phyloP scores from a whole-genome alignment of 345 rosid genomes.

The Eucalyptus camaldulensis region DNA sequence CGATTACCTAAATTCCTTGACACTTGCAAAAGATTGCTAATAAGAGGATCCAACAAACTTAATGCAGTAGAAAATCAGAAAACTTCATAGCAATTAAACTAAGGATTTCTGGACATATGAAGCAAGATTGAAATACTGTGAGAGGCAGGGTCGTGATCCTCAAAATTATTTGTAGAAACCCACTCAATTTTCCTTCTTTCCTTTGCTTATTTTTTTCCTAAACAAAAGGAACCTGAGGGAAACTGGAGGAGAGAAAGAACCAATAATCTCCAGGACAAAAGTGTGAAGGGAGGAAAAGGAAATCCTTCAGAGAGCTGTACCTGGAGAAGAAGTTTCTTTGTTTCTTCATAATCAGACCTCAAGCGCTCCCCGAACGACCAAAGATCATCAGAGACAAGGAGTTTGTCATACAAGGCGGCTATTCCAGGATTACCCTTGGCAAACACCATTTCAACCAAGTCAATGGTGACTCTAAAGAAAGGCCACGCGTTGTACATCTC shows the following conservation, averaged over 20 bases:
- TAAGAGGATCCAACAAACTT: not conserved
- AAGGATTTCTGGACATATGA: not conserved
- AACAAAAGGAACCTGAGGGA: not conserved
- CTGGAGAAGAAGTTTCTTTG: slow-evolving; percentile 80
- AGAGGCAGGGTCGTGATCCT: not conserved
- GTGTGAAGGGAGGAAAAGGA: not conserved
- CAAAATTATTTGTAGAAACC: not conserved
- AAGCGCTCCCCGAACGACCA: slow-evolving; percentile 68
- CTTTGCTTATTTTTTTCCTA: not conserved
- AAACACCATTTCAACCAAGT: slow-evolving; percentile 96
- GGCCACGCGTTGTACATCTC: slow-evolving; percentile 94
- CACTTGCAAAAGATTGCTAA: not conserved
- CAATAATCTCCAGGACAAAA: not conserved
- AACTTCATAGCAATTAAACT: not conserved
- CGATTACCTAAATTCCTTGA: not conserved
- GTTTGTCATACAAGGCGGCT: slow-evolving; percentile 75
- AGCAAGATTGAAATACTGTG: not conserved
- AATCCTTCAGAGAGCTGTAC: slow-evolving; percentile 13
- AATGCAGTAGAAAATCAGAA: not conserved
- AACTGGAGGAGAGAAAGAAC: not conserved
- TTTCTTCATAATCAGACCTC: slow-evolving; percentile 67
- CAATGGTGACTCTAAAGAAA: slow-evolving; percentile 90
- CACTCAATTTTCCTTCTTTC: not conserved
- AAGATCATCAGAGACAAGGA: slow-evolving; percentile 76
- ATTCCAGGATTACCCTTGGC: slow-evolving; percentile 98